These are phyloP conservation scores for Nigrospora oryzae DNA, from an alignment of 2,329 filamentous ascomycete genomes.

Conservation along the genomic window DNA sequence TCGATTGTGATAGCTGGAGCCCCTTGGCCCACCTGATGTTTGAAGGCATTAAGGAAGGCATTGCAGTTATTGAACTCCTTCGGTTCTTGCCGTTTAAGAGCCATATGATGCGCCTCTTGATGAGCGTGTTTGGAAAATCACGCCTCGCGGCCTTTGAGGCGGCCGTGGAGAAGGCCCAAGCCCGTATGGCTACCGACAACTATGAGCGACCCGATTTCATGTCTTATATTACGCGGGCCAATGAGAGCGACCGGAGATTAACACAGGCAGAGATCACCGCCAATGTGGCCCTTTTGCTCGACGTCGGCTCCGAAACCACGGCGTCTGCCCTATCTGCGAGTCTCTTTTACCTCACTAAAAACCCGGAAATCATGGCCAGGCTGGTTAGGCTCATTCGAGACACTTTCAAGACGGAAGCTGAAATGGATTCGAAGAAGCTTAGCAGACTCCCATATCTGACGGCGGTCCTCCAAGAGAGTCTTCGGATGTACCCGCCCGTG, in stretches of 20 bases:
- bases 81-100: too few species aligned
- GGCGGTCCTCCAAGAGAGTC: constrained; percentile 9
- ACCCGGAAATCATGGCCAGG: constrained; percentile 7
- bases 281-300: constrained; percentile 20
- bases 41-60: too few species aligned
- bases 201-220: constrained; percentile 16
- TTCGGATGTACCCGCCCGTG: constrained; percentile 12
- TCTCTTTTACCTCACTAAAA: constrained; percentile 11
- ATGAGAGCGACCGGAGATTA: constrained; percentile 6
- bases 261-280: constrained; percentile 18
- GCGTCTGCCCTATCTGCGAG: constrained; percentile 13
- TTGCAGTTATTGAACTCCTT: too few species aligned
- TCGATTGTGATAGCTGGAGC: too few species aligned
- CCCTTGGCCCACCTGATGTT: too few species aligned
- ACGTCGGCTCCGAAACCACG: constrained; percentile 19
- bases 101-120: too few species aligned
- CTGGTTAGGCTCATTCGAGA: constrained; percentile 6
- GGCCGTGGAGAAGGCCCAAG: too few species aligned
- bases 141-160: too few species aligned
- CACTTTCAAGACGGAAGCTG: constrained; percentile 1
- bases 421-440: constrained; percentile 8
- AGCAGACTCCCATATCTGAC: constrained; percentile 9
- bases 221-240: constrained; percentile 12
- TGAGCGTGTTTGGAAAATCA: too few species aligned
- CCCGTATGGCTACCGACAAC: too few species aligned